phyloP scores from a whole-genome alignment of 129 eudicot species.

The Heracleum sosnowskyi region DNA sequence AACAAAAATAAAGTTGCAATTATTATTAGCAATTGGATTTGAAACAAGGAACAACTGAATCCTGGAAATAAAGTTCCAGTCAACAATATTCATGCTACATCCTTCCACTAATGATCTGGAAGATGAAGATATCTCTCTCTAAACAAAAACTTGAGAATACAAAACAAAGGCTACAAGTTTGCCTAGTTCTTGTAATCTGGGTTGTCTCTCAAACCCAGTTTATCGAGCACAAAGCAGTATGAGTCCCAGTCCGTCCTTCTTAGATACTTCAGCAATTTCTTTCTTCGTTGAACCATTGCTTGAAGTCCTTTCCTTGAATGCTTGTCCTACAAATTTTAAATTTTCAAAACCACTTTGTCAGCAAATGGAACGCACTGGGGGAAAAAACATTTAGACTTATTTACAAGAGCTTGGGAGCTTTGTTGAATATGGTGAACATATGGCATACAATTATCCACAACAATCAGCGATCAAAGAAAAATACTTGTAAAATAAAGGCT shows the following conservation, averaged over 20 bases:
- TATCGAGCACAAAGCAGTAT: conserved; percentile 78
- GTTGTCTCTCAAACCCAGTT: conserved; percentile 83
- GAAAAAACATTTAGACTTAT: background rate
- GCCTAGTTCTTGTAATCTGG: conserved; percentile 54
- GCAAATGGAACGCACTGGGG: background rate
- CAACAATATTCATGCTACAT: background rate
- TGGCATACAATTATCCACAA: background rate
- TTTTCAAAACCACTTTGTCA: background rate
- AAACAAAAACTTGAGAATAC: background rate
- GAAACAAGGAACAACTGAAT: background rate
- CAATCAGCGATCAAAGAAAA: background rate
- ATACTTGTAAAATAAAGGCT: background rate
- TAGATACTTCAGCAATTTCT: conserved; percentile 65
- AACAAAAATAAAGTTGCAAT: background rate
- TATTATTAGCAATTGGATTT: background rate
- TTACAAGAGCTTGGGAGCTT: background rate
- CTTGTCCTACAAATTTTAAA: conserved; percentile 50
- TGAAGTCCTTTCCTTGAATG: conserved; percentile 81
- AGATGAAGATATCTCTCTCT: background rate
- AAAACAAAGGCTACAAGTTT: background rate
- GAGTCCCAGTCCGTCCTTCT: conserved; percentile 95
- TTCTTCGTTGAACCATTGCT: conserved; percentile 78
- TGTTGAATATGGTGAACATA: background rate
- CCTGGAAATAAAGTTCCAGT: background rate
- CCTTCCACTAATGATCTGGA: background rate